A percentile compares a stretch with the other conserved stretches of the same genome.
phyloP scores from a whole-genome alignment of 2,329 filamentous ascomycete genomes.

The Colletotrichum aenigma region DNA sequence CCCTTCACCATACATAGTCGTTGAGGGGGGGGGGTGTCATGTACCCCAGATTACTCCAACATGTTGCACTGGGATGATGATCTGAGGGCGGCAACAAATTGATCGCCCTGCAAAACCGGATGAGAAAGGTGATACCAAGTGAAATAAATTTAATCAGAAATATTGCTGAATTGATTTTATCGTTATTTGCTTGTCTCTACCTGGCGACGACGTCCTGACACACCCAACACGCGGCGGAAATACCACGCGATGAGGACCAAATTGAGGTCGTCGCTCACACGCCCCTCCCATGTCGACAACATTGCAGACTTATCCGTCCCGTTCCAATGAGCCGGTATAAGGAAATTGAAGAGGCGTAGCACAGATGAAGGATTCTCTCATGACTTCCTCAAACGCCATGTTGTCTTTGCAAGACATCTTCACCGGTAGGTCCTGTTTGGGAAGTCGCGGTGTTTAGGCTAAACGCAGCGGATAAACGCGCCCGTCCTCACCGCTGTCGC shows the following conservation, averaged over 20 bases:
- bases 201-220: background rate
- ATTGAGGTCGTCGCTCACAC: background rate
- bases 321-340: background rate
- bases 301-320: background rate
- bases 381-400: background rate
- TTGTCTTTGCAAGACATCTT: background rate
- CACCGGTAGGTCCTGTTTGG: background rate
- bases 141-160: background rate
- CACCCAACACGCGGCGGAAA: background rate
- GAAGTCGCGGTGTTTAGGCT: constrained; percentile 4
- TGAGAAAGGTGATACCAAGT: background rate
- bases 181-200: background rate
- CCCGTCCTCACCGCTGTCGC: background rate
- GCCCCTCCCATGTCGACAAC: background rate
- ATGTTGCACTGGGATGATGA: background rate
- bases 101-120: background rate
- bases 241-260: background rate
- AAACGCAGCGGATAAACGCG: constrained; percentile 1
- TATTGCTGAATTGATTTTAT: background rate
- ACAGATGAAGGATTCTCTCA: background rate
- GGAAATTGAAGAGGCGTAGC: background rate
- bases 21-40: background rate
- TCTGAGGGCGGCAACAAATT: background rate
- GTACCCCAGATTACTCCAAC: background rate
- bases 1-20: background rate